Evolutionary conservation across 2,329 filamentous ascomycete species (phyloP).

Genomic region (Lizonia empirigonia): DNA sequence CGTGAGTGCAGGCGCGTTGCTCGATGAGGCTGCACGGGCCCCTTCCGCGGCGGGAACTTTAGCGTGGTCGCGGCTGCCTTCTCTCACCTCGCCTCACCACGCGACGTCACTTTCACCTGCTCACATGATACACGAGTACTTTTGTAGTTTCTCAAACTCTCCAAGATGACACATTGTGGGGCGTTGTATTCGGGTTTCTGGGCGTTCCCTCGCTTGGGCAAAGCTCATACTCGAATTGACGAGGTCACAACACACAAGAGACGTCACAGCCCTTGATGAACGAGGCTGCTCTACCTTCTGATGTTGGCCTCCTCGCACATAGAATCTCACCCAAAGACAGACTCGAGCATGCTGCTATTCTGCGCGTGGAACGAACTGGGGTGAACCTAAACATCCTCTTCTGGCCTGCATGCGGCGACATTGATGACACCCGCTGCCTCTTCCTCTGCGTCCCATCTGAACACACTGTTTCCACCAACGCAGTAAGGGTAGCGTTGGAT

Average conservation of each 20-base stretch:
- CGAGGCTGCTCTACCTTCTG: no score
- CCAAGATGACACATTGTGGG: no score
- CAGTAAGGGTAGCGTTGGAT: no score
- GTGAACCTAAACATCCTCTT: constrained; percentile 21
- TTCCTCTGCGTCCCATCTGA: constrained; percentile 10
- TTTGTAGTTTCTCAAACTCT: background rate
- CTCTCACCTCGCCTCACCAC: constrained; percentile 11
- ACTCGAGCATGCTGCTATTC: background rate
- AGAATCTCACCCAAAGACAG: background rate
- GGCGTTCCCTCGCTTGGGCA: no score
- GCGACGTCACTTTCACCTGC: constrained; percentile 9
- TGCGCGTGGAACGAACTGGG: background rate
- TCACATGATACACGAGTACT: background rate
- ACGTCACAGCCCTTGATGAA: no score
- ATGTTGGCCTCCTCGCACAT: background rate
- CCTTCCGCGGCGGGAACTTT: constrained; percentile 10
- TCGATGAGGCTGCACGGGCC: constrained; percentile 5
- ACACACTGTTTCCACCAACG: no score
- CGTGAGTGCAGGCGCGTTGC: constrained; percentile 11
- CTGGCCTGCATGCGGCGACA: constrained; percentile 21
- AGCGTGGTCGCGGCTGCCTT: constrained; percentile 4
- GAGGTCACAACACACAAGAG: no score
- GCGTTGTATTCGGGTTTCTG: no score
- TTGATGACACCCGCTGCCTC: constrained; percentile 12
- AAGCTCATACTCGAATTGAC: no score